phyloP scores from a whole-genome alignment of 805 yeast species.

The Scheffersomyces amazonensis region DNA sequence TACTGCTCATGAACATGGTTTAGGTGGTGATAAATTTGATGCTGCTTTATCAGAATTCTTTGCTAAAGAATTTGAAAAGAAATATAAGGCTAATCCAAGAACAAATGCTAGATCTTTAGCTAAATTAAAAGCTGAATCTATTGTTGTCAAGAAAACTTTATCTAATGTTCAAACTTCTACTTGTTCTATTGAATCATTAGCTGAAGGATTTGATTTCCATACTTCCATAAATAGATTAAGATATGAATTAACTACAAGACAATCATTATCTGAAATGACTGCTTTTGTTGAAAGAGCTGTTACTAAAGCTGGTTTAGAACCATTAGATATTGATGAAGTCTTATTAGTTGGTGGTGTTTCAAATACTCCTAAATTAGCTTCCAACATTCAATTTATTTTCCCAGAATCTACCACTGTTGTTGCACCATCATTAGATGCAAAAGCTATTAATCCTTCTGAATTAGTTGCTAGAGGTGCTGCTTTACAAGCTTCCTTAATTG shows the following conservation, averaged over 20 bases:
- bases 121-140: constrained; percentile 80
- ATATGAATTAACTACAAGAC: constrained; percentile 83
- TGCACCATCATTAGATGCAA: constrained; percentile 75
- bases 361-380: constrained; percentile 85
- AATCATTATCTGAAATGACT: constrained; percentile 71
- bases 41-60: constrained; percentile 75
- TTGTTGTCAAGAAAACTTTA: constrained; percentile 83
- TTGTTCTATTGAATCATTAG: constrained; percentile 90
- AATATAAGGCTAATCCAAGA: constrained; percentile 76
- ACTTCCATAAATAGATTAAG: constrained; percentile 91
- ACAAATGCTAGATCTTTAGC: constrained; percentile 81
- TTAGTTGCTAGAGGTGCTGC: constrained; percentile 93
- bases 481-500: constrained; percentile 86
- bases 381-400: constrained; percentile 69
- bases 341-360: constrained; percentile 92
- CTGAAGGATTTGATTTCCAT: constrained; percentile 92
- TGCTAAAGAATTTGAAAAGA: constrained; percentile 92
- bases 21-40: constrained; percentile 90
- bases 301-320: constrained; percentile 78
- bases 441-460: constrained; percentile 86
- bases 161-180: constrained; percentile 86
- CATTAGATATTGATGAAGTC: constrained; percentile 86
- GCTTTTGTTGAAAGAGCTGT: constrained; percentile 73
- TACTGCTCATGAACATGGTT: constrained; percentile 73
- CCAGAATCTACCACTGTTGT: constrained; percentile 74